A percentile compares a stretch with the other conserved stretches of the same genome.
Conservation (phyloP, 148 eudicot genomes). For the Cornus kousa region DNA sequence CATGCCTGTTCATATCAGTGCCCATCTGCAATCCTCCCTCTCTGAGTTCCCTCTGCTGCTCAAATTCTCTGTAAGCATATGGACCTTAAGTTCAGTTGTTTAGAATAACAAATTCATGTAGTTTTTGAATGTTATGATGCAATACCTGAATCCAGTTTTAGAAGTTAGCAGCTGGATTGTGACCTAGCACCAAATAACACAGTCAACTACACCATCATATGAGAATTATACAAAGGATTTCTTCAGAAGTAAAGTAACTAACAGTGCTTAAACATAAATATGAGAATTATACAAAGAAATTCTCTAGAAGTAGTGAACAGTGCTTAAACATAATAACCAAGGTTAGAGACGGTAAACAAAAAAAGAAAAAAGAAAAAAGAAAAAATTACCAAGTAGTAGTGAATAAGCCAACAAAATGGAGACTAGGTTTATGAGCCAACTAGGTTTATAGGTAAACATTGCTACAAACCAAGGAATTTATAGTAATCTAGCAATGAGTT, state of each 20-base stretch:
- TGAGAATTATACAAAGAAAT: neutral
- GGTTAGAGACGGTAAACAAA: neutral
- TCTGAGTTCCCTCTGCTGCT: constrained; percentile 89
- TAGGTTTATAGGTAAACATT: too few species aligned
- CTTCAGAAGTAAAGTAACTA: neutral
- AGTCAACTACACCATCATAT: constrained; percentile 10
- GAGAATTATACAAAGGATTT: neutral
- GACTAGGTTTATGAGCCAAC: neutral
- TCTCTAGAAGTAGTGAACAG: neutral
- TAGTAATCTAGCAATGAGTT: constrained; percentile 5
- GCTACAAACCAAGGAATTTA: neutral
- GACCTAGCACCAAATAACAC: constrained; percentile 57
- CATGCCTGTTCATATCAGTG: constrained; percentile 34
- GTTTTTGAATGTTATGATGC: constrained; percentile 1
- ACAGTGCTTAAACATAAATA: neutral
- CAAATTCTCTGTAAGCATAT: constrained; percentile 72
- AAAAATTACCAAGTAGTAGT: neutral
- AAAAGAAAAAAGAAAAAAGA: neutral
- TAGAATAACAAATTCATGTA: constrained; percentile 2
- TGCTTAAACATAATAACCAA: neutral
- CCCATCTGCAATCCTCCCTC: constrained; percentile 70
- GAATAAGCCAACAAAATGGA: constrained; percentile 9
- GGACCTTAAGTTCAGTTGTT: constrained; percentile 8
- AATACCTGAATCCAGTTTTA: constrained; percentile 93
- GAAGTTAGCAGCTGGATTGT: constrained; percentile 91